These are phyloP conservation scores for Amoeboaphelidium protococcarum DNA, from an alignment of 371 early-diverging fungal species.

Conservation along the genomic window DNA sequence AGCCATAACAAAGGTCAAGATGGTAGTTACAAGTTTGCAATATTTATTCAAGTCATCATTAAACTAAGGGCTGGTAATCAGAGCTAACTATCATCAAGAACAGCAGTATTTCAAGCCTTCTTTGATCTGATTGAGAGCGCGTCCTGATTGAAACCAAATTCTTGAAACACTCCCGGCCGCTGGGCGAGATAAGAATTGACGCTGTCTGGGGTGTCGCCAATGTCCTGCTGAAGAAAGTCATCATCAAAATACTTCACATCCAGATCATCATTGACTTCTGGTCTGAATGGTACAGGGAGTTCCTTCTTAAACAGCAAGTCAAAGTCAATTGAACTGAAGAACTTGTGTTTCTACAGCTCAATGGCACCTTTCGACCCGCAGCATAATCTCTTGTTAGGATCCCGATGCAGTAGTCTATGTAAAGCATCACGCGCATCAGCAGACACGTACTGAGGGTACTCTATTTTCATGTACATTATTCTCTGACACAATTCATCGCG, in stretches of 20 bases:
- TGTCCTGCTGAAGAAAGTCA: no score
- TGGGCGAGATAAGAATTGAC: no score
- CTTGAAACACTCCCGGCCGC: no score
- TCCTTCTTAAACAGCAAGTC: not conserved
- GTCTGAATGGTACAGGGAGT: not conserved
- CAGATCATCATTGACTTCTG: slow-evolving; percentile 7
- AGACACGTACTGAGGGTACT: not conserved
- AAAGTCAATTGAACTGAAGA: not conserved
- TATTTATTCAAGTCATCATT: no score
- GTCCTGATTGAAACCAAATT: no score
- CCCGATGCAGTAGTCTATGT: not conserved
- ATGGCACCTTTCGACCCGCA: not conserved
- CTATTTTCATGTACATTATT: not conserved
- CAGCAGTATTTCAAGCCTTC: no score
- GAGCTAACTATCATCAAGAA: no score
- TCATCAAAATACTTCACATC: slow-evolving; percentile 16
- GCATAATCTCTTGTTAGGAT: not conserved
- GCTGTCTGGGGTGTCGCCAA: no score
- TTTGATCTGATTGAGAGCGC: no score
- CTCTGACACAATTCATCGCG: not conserved
- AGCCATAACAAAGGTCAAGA: no score
- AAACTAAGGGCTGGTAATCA: no score
- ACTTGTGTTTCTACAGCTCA: not conserved
- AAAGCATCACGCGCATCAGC: not conserved
- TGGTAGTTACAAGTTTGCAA: no score